A percentile compares a stretch with the other conserved stretches of the same genome.
Conservation (phyloP, 305 asterid species). For the Andrographis paniculata region DNA sequence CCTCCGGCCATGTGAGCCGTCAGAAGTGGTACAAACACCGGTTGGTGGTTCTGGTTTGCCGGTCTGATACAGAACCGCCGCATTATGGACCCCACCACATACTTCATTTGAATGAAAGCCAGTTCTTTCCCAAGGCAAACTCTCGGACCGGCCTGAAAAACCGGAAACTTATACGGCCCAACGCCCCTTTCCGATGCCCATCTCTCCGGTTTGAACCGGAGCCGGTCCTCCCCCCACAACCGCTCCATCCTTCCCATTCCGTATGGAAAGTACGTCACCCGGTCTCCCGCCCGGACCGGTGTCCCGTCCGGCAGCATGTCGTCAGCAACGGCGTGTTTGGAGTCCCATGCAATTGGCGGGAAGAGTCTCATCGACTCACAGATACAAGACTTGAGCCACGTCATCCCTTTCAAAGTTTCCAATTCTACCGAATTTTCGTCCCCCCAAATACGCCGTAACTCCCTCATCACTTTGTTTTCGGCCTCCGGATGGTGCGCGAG, state of each 20-base stretch:
- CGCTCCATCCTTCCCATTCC: slow-evolving; percentile 72
- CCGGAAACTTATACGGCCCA: slow-evolving; percentile 52
- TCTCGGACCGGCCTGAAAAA: slow-evolving; percentile 75
- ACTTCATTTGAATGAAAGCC: slow-evolving; percentile 64
- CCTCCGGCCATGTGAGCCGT: slow-evolving; percentile 82
- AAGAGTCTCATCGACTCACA: slow-evolving; percentile 64
- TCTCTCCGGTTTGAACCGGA: slow-evolving; percentile 54
- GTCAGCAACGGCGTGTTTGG: slow-evolving; percentile 39
- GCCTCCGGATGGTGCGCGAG: slow-evolving; percentile 33
- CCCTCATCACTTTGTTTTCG: slow-evolving; percentile 30
- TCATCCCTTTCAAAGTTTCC: slow-evolving; percentile 30
- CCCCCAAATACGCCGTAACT: slow-evolving; percentile 15
- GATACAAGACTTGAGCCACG: slow-evolving; percentile 45
- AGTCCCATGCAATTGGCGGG: slow-evolving; percentile 84
- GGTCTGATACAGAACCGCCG: slow-evolving; percentile 38
- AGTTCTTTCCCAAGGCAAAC: slow-evolving; percentile 57
- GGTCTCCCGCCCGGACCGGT: slow-evolving; percentile 35
- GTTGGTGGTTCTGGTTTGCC: slow-evolving; percentile 19
- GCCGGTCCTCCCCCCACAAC: slow-evolving; percentile 56
- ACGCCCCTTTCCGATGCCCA: slow-evolving; percentile 38
- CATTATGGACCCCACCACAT: slow-evolving; percentile 39
- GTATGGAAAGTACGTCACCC: slow-evolving; percentile 66
- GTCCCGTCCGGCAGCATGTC: slow-evolving; percentile 59
- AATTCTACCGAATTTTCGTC: background rate
- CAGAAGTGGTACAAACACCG: slow-evolving; percentile 54